Evolutionary conservation across 1,284 basidiomycete species (phyloP).

Genomic region (Ganoderma leucocontextum): DNA sequence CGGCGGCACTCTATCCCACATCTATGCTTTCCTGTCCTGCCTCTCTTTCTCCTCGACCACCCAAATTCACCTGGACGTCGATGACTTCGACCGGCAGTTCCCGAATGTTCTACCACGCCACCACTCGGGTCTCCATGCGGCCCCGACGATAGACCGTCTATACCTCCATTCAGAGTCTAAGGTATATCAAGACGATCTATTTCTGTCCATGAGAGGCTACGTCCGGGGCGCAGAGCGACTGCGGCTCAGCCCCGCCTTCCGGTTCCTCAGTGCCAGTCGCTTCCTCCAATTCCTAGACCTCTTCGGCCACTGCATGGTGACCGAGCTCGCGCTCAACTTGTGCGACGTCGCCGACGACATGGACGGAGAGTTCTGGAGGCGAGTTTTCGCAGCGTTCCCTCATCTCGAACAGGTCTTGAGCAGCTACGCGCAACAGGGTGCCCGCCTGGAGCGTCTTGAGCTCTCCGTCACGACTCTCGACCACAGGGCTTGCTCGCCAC

Average conservation of each 20-base stretch:
- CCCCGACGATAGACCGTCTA: not conserved
- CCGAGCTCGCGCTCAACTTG: not conserved
- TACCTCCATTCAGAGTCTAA: not conserved
- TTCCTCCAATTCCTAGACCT: not conserved
- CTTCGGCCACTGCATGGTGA: not conserved
- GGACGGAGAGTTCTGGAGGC: not conserved
- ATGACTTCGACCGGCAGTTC: not conserved
- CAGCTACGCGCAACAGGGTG: not conserved
- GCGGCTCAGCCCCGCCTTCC: not conserved
- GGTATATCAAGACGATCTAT: too few species aligned
- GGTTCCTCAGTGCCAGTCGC: not conserved
- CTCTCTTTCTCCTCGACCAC: not conserved
- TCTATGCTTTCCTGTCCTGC: not conserved
- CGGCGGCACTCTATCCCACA: not conserved
- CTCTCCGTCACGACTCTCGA: not conserved
- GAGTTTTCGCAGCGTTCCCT: not conserved
- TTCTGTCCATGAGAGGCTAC: not conserved
- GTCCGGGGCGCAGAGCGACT: not conserved
- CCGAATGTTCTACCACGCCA: not conserved
- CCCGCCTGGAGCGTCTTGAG: not conserved
- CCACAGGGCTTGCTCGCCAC: too few species aligned
- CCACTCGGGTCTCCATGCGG: not conserved
- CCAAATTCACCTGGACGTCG: fast-evolving
- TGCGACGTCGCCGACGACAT: not conserved
- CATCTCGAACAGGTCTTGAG: not conserved